A percentile compares a stretch with the other conserved stretches of the same genome.
Evolutionary conservation across 306 rosid species (phyloP).

Genomic region (Malus asiatica): DNA sequence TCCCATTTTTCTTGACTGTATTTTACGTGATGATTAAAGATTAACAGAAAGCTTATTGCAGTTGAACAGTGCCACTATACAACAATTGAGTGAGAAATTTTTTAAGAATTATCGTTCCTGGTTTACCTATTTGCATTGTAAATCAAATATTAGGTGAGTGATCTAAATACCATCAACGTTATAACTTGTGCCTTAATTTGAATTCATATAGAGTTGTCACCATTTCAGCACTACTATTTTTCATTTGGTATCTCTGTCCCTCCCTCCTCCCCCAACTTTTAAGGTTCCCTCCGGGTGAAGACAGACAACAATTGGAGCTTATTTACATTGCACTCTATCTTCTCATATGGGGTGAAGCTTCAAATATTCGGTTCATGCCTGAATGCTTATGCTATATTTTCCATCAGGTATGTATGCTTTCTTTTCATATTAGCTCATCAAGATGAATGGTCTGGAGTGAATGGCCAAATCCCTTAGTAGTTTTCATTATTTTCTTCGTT

Average conservation of each 20-base stretch:
- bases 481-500: neutral
- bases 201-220: neutral
- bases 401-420: slow-evolving; percentile 59
- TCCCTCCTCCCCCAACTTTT: slow-evolving; percentile 4
- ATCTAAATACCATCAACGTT: slow-evolving; percentile 12
- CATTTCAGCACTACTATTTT: slow-evolving; percentile 10
- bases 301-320: slow-evolving; percentile 55
- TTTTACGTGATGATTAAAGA: slow-evolving; percentile 13
- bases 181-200: slow-evolving; percentile 7
- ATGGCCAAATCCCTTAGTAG: neutral
- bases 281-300: slow-evolving; percentile 42
- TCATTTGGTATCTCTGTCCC: slow-evolving; percentile 6
- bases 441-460: slow-evolving; percentile 2
- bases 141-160: slow-evolving; percentile 52
- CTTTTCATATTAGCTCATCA: slow-evolving; percentile 3
- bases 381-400: slow-evolving; percentile 96
- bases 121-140: slow-evolving; percentile 67
- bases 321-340: slow-evolving; percentile 83
- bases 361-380: slow-evolving; percentile 96
- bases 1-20: neutral
- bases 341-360: slow-evolving; percentile 99
- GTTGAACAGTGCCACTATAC: slow-evolving; percentile 54
- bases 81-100: slow-evolving; percentile 34
- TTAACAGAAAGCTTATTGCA: slow-evolving; percentile 42
- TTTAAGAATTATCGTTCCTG: slow-evolving; percentile 88